These are phyloP conservation scores for Sedum album DNA, from an alignment of 164 flowering plant species.

Conservation along the genomic window DNA sequence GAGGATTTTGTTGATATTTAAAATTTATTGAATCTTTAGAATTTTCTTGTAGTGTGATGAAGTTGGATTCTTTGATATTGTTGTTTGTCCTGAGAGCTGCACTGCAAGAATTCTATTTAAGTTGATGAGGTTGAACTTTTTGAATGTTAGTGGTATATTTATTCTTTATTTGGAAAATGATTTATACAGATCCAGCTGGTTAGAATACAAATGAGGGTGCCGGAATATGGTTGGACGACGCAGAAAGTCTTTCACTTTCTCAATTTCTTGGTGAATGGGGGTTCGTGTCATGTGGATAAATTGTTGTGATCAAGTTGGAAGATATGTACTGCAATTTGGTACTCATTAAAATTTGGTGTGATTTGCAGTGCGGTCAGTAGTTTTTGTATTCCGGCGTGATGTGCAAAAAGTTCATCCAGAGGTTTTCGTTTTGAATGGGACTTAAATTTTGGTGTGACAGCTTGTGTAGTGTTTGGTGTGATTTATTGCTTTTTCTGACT, in stretches of 20 bases:
- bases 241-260: constrained; percentile 61
- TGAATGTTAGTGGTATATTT: too few species aligned
- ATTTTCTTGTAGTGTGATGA: too few species aligned
- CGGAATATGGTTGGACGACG: constrained; percentile 64
- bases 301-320: background rate
- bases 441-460: background rate
- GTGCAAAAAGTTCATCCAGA: constrained; percentile 55
- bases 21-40: too few species aligned
- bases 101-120: too few species aligned
- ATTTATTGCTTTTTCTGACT: background rate
- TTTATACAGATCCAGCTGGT: constrained; percentile 38
- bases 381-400: constrained; percentile 61
- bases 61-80: too few species aligned
- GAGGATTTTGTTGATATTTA: background rate
- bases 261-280: constrained; percentile 53
- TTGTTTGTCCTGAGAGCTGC: too few species aligned
- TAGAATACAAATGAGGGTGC: constrained; percentile 53
- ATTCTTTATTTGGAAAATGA: background rate
- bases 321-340: background rate
- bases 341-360: constrained; percentile 5
- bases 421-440: constrained; percentile 23
- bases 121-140: too few species aligned
- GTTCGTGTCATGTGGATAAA: constrained; percentile 19
- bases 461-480: background rate
- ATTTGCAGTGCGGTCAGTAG: constrained; percentile 60